These are phyloP conservation scores for Mycena maculata DNA, from an alignment of 768 basidiomycete genomes.

Conservation along the genomic window DNA sequence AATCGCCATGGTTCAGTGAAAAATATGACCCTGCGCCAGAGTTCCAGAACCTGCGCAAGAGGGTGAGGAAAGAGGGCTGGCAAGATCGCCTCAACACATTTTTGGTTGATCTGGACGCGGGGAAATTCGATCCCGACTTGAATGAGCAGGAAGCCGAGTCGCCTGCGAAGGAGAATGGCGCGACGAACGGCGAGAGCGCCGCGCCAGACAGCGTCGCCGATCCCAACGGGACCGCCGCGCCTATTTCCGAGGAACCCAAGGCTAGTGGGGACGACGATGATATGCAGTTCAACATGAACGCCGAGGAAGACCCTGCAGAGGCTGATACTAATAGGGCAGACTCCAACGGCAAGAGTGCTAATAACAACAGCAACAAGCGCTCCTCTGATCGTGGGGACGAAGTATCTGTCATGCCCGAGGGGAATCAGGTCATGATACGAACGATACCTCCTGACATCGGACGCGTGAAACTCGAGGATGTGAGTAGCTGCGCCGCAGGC, in stretches of 20 bases:
- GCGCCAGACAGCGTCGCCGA: slow-evolving; percentile 44
- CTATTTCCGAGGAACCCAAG: slow-evolving; percentile 65
- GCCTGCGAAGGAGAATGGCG: slow-evolving; percentile 63
- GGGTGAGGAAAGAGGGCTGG: slow-evolving; percentile 90
- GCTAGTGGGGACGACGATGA: slow-evolving; percentile 69
- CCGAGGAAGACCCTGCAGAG: slow-evolving; percentile 77
- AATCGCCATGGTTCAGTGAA: slow-evolving; percentile 97
- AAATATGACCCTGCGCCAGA: slow-evolving; percentile 89
- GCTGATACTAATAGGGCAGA: slow-evolving; percentile 66
- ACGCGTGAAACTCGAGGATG: slow-evolving; percentile 90
- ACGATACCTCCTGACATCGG: slow-evolving; percentile 95
- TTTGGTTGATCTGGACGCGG: slow-evolving; percentile 82
- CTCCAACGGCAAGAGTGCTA: slow-evolving; percentile 64
- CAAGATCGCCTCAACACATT: slow-evolving; percentile 78
- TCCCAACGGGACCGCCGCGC: slow-evolving; percentile 51
- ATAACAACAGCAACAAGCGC: slow-evolving; percentile 54
- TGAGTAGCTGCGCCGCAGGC: slow-evolving; percentile 48
- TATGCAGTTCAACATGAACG: slow-evolving; percentile 78
- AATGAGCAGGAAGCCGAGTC: slow-evolving; percentile 70
- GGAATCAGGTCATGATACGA: slow-evolving; percentile 93
- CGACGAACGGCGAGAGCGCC: slow-evolving; percentile 53
- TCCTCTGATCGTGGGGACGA: slow-evolving; percentile 78
- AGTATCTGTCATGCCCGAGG: slow-evolving; percentile 76
- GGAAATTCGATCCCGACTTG: slow-evolving; percentile 86
- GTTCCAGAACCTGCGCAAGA: slow-evolving; percentile 74